Conservation (phyloP, 2,329 filamentous ascomycete genomes). For the Diaporthe velutina region DNA sequence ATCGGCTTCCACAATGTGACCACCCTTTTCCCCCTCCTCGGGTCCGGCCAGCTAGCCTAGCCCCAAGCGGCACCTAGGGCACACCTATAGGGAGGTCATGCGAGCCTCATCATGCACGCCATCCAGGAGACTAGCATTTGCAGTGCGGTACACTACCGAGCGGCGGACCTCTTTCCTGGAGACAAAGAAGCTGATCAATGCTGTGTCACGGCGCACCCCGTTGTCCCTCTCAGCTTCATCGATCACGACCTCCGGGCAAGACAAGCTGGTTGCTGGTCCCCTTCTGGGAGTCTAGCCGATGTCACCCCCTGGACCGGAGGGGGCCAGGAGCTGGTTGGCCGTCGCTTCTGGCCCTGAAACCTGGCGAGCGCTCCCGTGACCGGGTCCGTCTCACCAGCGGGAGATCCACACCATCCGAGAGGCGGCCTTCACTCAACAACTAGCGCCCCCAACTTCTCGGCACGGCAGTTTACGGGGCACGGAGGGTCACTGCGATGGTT, state of each 20-base stretch:
- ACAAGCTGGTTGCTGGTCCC: background rate
- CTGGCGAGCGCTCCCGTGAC: constrained; percentile 8
- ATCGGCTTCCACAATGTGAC: background rate
- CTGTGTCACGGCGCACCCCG: background rate
- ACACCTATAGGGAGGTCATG: constrained; percentile 21
- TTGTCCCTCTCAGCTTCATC: background rate
- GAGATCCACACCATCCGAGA: constrained; percentile 10
- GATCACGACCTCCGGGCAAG: background rate
- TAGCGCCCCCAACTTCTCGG: background rate
- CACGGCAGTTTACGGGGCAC: constrained; percentile 14
- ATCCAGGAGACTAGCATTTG: background rate
- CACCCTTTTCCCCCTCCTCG: background rate
- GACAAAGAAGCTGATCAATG: background rate
- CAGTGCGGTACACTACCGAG: constrained; percentile 19
- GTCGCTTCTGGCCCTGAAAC: constrained; percentile 20
- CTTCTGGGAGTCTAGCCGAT: background rate
- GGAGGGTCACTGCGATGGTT: background rate
- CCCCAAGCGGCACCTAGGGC: background rate
- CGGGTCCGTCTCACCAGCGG: constrained; percentile 10
- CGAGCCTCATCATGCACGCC: constrained; percentile 23
- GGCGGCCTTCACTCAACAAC: constrained; percentile 1
- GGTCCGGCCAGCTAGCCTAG: background rate
- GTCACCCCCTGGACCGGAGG: background rate
- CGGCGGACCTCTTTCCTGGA: background rate
- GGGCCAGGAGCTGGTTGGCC: background rate